Evolutionary conservation across 345 rosid species (phyloP).

Genomic region (Ceriops tagal): DNA sequence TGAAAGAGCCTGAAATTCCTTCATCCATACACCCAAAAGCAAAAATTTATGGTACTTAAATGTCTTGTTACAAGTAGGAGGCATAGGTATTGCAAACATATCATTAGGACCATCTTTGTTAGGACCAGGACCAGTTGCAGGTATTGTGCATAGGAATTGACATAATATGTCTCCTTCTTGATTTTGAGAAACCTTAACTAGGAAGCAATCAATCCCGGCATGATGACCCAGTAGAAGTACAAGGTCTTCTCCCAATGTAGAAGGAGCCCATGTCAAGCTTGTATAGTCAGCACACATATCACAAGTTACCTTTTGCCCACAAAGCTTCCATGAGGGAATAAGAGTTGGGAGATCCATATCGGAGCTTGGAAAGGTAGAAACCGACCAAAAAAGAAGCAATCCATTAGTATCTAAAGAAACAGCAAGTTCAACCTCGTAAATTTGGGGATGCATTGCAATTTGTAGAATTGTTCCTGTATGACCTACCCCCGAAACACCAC

Average conservation of each 20-base stretch:
- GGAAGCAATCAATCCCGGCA: constrained; percentile 79
- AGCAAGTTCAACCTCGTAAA: constrained; percentile 47
- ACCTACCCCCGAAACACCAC: constrained; percentile 43
- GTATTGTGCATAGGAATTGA: constrained; percentile 65
- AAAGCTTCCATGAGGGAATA: constrained; percentile 53
- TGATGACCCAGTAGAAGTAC: constrained; percentile 67
- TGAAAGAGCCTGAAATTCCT: constrained; percentile 57
- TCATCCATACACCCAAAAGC: constrained; percentile 72
- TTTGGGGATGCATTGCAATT: constrained; percentile 57
- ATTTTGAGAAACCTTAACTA: constrained; percentile 45
- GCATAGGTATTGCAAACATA: constrained; percentile 54
- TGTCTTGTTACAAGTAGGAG: constrained; percentile 48
- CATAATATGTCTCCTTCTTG: constrained; percentile 35
- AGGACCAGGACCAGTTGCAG: constrained; percentile 43
- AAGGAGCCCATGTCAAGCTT: constrained; percentile 81
- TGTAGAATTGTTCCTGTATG: constrained; percentile 66
- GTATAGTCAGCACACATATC: constrained; percentile 48
- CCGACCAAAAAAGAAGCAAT: constrained; percentile 64
- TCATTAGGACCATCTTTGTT: constrained; percentile 51
- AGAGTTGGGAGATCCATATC: constrained; percentile 41
- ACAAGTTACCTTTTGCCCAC: constrained; percentile 49
- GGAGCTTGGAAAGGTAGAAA: constrained; percentile 39
- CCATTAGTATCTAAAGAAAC: constrained; percentile 83
- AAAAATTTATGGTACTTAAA: constrained; percentile 46
- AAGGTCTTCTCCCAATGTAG: constrained; percentile 46